Conservation (phyloP, 768 basidiomycete genomes). For the Myochromella boudieri region DNA sequence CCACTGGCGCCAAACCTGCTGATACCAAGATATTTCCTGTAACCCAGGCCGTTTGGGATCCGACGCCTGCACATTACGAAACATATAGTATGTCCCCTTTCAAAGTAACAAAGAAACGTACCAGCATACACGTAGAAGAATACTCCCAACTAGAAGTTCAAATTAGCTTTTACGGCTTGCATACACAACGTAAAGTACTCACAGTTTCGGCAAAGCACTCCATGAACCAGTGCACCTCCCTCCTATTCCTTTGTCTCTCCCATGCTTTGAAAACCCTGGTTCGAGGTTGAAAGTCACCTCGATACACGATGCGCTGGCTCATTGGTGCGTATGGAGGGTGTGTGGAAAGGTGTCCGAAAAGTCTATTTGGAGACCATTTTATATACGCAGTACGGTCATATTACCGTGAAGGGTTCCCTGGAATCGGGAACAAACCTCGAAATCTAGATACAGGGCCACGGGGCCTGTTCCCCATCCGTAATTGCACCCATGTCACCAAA, state of each 20-base stretch:
- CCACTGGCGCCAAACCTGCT: slow-evolving; percentile 19
- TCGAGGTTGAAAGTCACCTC: slow-evolving; percentile 41
- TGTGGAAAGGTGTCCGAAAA: background rate
- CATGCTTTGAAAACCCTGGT: slow-evolving; percentile 41
- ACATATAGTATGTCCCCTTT: background rate
- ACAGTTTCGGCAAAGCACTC: slow-evolving; percentile 67
- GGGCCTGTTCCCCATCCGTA: background rate
- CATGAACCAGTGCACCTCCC: slow-evolving; percentile 47
- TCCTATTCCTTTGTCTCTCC: slow-evolving; percentile 47
- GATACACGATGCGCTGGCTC: slow-evolving; percentile 29
- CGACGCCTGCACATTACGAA: slow-evolving; percentile 40
- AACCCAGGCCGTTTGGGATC: slow-evolving; percentile 50
- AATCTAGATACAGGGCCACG: background rate
- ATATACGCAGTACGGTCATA: background rate
- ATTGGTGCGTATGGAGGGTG: background rate
- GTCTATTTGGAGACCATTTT: background rate
- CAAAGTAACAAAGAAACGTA: slow-evolving; percentile 15
- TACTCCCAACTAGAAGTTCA: slow-evolving; percentile 46
- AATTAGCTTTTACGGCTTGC: slow-evolving; percentile 3
- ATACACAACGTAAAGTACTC: slow-evolving; percentile 15
- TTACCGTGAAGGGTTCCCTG: no score
- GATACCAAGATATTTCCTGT: slow-evolving; percentile 44
- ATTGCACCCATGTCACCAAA: slow-evolving; percentile 10
- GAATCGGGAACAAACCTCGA: background rate
- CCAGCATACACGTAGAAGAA: slow-evolving; percentile 63